phyloP scores from a whole-genome alignment of 768 basidiomycete genomes.

The Mycena alexandri region DNA sequence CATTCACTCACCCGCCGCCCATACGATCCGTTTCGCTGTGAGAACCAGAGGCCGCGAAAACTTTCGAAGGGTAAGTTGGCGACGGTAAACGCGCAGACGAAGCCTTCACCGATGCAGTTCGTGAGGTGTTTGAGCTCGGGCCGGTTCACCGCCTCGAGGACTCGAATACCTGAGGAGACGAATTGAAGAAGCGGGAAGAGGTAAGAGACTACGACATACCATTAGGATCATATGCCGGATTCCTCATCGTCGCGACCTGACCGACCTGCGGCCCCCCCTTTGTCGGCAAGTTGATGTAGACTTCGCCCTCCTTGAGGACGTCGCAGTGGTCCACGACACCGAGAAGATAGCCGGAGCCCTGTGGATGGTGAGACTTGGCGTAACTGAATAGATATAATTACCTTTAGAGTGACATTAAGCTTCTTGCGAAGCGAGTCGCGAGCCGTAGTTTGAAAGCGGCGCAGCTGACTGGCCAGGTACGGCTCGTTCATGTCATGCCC shows the following conservation, averaged over 20 bases:
- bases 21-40: constrained; percentile 41
- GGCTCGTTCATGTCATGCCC: constrained; percentile 42
- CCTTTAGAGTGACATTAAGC: constrained; percentile 38
- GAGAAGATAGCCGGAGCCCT: constrained; percentile 37
- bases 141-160: constrained; percentile 38
- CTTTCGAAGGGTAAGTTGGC: constrained; percentile 26
- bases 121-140: constrained; percentile 32
- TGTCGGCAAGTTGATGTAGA: constrained; percentile 39
- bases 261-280: constrained; percentile 37
- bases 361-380: neutral
- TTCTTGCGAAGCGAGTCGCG: constrained; percentile 37
- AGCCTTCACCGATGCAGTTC: constrained; percentile 39
- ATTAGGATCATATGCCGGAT: constrained; percentile 39
- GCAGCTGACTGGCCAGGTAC: constrained; percentile 33
- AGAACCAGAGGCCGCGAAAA: constrained; percentile 37
- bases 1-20: constrained; percentile 39
- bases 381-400: neutral
- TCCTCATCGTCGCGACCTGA: constrained; percentile 33
- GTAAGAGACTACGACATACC: constrained; percentile 16
- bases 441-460: constrained; percentile 30
- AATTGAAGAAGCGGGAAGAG: neutral
- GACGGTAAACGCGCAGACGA: neutral
- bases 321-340: constrained; percentile 41
- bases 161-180: constrained; percentile 31
- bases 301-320: constrained; percentile 39